Evolutionary conservation across 2,329 filamentous ascomycete genomes (phyloP).

Genomic region (Tothia fuscella): DNA sequence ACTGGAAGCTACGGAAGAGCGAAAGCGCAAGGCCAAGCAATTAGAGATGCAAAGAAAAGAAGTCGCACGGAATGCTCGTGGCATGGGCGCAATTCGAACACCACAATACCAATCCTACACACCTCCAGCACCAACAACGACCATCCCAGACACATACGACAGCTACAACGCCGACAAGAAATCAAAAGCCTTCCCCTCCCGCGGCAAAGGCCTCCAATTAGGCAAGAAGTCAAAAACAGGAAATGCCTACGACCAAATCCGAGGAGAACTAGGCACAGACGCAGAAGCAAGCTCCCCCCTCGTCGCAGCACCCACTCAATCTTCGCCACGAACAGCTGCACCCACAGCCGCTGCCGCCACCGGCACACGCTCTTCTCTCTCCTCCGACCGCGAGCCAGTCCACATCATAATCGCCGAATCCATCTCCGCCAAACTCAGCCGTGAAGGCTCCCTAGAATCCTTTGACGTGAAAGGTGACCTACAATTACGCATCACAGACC

Average conservation of each 20-base stretch:
- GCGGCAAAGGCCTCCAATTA: conserved; percentile 97
- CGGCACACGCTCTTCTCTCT: conserved; percentile 52
- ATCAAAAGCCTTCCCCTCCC: conserved; percentile 49
- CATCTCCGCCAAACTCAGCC: conserved; percentile 79
- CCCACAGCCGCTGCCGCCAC: conserved; percentile 37
- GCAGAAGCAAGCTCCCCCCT: conserved; percentile 62
- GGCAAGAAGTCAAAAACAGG: conserved; percentile 98
- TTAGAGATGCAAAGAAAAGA: conserved; percentile 98
- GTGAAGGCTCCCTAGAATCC: conserved; percentile 76
- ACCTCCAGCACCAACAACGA: conserved; percentile 60
- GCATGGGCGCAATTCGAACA: conserved; percentile 50
- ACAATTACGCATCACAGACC: conserved; percentile 79
- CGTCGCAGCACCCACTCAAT: conserved; percentile 45
- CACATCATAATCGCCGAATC: conserved; percentile 79
- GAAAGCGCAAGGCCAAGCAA: conserved; percentile 97
- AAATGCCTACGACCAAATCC: conserved; percentile 93
- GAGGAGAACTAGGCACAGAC: conserved; percentile 80
- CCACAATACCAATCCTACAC: conserved; percentile 85
- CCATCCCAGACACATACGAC: conserved; percentile 73
- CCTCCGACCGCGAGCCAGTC: conserved; percentile 69
- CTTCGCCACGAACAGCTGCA: conserved; percentile 39
- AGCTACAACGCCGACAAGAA: conserved; percentile 97
- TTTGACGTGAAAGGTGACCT: conserved; percentile 87
- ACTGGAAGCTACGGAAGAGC: conserved; percentile 92
- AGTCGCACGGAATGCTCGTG: conserved; percentile 62